Base-by-base conservation (phyloP, 108 stramenopile species). In the Nitzschia inconspicua region DNA sequence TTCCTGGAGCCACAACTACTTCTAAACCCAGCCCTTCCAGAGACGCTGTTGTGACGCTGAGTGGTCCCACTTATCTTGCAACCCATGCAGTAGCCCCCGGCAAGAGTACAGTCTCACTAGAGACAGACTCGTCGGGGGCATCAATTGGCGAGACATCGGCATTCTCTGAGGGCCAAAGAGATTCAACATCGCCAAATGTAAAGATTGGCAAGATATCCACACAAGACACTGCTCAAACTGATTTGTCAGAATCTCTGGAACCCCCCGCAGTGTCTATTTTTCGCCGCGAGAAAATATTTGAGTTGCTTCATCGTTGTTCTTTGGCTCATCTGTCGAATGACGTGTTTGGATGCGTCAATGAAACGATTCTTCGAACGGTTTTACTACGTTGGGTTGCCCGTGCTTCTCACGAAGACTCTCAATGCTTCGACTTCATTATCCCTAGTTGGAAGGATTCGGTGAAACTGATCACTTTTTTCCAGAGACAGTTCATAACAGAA, bases 401-500 rank as follows among this genome's bases (percentile, higher is more conserved):
- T 37, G 86, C 88, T 13, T 78, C 86, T n/a, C 88, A 94, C 35
- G 83, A 81, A 39, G 62, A 60, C 5, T 55, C 73, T 30, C 53
- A 79, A 40, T 88, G 70, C 48, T 27, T 88, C 23, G 91, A 93
- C 66, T 83, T 79, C 32, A 68, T 93, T 42, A 86, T 93, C 59
- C 91, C 91, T 1, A 89, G 87, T 43, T 93, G 91, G 91, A 75
- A 65, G 23, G 91, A 93, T 52, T 57, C 63, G 26, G 71, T 72
- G 25, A 65, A 74, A 40, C 80, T 88, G 34, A 69, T 60, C 47
- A 56, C 71, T 7, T 90, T 88, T 50, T 70, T 90, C 23, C 92
- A 94, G 70, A 74, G 92, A 24, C 92, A 94, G 52, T 78, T 94
- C 59, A 90, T 94, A 49, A 70, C 88, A 8, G 88, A 87, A 52